These are phyloP conservation scores for Cavenderia fasciculata DNA, from an alignment of 78 protist species.

Conservation along the genomic window DNA sequence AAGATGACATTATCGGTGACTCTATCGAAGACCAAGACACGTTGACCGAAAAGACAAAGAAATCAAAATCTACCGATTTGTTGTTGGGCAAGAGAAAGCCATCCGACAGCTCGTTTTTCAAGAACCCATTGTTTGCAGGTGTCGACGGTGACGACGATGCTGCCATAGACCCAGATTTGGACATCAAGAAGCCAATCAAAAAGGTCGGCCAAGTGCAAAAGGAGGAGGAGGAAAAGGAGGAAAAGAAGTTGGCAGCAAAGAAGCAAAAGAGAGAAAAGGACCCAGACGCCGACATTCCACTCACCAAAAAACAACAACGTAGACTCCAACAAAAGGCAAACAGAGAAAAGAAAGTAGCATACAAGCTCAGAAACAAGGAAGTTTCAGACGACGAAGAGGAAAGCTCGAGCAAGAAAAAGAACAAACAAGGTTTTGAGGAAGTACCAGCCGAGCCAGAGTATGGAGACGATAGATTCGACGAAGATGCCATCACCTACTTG, in stretches of 20 bases:
- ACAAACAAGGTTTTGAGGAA: slow-evolving; percentile 7
- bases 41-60: too few species aligned
- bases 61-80: too few species aligned
- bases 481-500: too few species aligned
- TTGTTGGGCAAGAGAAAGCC: neutral
- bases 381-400: neutral
- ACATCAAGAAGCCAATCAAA: too few species aligned
- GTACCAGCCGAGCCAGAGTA: slow-evolving; percentile 3
- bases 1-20: neutral
- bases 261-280: neutral
- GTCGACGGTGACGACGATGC: slow-evolving; percentile 63
- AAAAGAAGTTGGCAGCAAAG: neutral
- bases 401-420: neutral
- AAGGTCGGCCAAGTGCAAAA: neutral
- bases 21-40: neutral
- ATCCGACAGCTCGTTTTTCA: too few species aligned
- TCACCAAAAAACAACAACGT: neutral
- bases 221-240: slow-evolving; percentile 28
- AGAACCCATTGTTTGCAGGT: neutral
- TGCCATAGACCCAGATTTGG: neutral
- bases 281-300: slow-evolving; percentile 21
- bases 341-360: slow-evolving; percentile 15
- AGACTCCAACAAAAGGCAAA: neutral
- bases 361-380: neutral
- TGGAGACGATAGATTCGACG: too few species aligned